Percentiles rank a stretch among this genome's conserved stretches.
Conservation (phyloP, 345 rosid species). For the Syzygium oleosum region DNA sequence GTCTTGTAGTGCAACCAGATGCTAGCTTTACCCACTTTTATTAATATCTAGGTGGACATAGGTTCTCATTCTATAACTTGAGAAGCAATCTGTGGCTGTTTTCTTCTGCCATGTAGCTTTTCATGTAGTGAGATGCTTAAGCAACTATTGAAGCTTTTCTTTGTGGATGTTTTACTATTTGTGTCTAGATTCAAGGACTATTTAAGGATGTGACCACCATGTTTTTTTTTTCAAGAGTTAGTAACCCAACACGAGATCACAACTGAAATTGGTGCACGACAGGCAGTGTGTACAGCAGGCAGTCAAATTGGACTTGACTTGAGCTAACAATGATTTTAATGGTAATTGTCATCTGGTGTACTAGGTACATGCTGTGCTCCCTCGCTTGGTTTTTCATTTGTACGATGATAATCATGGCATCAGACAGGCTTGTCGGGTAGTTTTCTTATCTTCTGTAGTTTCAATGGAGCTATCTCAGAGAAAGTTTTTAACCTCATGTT, state of each 20-base stretch:
- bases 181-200: neutral
- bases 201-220: neutral
- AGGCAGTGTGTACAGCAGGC: neutral
- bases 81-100: neutral
- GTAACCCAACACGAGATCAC: neutral
- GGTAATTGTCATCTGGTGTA: neutral
- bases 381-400: conserved; percentile 80
- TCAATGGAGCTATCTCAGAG: neutral
- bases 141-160: neutral
- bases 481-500: conserved; percentile 4
- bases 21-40: neutral
- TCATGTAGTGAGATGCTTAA: neutral
- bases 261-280: neutral
- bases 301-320: neutral
- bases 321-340: neutral
- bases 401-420: conserved; percentile 68
- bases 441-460: conserved; percentile 2
- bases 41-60: neutral
- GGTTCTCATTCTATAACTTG: neutral
- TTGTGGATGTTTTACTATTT: neutral
- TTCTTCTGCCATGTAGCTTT: neutral
- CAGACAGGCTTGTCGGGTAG: conserved; percentile 85
- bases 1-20: neutral
- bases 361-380: conserved; percentile 75
- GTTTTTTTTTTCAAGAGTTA: neutral